These are phyloP conservation scores for Mucor saturninus DNA, from an alignment of 371 early-diverging fungal species.

Conservation along the genomic window DNA sequence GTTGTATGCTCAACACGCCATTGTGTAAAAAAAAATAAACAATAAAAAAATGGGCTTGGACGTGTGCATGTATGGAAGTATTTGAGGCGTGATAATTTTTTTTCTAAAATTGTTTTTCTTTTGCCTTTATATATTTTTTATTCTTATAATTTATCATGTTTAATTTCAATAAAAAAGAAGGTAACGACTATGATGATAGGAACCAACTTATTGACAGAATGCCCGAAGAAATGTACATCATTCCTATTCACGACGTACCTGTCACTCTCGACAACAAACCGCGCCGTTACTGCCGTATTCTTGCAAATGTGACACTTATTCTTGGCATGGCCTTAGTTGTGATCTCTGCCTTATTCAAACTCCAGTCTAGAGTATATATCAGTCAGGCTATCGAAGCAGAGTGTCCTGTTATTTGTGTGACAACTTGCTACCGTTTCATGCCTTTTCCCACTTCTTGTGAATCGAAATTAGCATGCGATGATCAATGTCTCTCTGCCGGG, in stretches of 20 bases:
- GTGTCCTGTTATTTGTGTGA: slow-evolving; percentile 2
- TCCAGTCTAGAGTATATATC: slow-evolving; percentile 3
- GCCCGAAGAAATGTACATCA: background rate
- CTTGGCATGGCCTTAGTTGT: slow-evolving; percentile 2
- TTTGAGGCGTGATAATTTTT: too few relatives aligned
- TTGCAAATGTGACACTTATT: background rate
- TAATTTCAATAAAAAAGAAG: background rate
- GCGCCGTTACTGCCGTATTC: background rate
- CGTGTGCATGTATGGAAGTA: too few relatives aligned
- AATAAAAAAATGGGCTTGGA: background rate
- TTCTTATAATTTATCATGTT: too few relatives aligned
- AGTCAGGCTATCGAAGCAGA: background rate
- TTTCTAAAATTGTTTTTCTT: too few relatives aligned
- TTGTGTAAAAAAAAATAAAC: slow-evolving; percentile 45
- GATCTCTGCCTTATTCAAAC: slow-evolving; percentile 5
- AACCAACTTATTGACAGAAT: too few relatives aligned
- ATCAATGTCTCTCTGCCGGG: background rate
- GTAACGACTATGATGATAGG: background rate
- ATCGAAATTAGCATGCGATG: background rate
- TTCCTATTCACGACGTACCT: background rate
- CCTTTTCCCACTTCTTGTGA: background rate
- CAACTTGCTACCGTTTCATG: background rate
- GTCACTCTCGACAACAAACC: background rate
- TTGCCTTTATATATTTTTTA: too few relatives aligned
- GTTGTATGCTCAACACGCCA: slow-evolving; percentile 68